Evolutionary conservation across 2,329 filamentous ascomycete species (phyloP).

Genomic region (Nothophoma quercina): DNA sequence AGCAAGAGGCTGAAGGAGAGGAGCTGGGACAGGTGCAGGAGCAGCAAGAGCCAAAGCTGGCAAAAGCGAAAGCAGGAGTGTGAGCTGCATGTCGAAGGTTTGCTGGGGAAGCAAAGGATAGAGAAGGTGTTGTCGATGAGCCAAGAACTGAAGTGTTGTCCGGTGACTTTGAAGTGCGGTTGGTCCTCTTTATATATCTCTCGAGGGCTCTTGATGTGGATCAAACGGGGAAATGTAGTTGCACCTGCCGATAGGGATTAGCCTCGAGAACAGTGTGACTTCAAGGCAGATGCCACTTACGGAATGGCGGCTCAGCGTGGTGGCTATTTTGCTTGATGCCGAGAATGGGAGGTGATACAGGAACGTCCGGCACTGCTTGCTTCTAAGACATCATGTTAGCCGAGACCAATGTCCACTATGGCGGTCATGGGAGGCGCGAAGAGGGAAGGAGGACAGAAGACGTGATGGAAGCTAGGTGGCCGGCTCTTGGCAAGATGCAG

Average conservation of each 20-base stretch:
- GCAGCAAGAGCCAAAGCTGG: conserved; percentile 45
- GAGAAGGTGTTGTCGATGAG: conserved; percentile 26
- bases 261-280: conserved; percentile 18
- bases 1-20: conserved; percentile 49
- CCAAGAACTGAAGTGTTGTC: conserved; percentile 38
- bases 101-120: conserved; percentile 15
- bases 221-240: conserved; percentile 23
- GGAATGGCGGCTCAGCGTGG: conserved; percentile 35
- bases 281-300: conserved; percentile 28
- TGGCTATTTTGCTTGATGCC: conserved; percentile 34
- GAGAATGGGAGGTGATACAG: conserved; percentile 43
- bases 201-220: conserved; percentile 14
- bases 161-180: conserved; percentile 24
- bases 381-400: conserved; percentile 34
- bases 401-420: conserved; percentile 23
- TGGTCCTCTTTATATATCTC: conserved; percentile 42
- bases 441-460: conserved; percentile 20
- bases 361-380: conserved; percentile 30
- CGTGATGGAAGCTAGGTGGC: conserved; percentile 27
- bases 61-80: conserved; percentile 48
- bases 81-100: conserved; percentile 50
- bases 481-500: conserved; percentile 39
- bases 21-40: conserved; percentile 49
- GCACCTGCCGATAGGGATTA: conserved; percentile 45
- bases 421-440: conserved; percentile 24